A percentile compares a stretch with the other conserved stretches of the same genome.
These are phyloP conservation scores for Mycena vitilis DNA, from an alignment of 768 basidiomycete species.

Conservation along the genomic window DNA sequence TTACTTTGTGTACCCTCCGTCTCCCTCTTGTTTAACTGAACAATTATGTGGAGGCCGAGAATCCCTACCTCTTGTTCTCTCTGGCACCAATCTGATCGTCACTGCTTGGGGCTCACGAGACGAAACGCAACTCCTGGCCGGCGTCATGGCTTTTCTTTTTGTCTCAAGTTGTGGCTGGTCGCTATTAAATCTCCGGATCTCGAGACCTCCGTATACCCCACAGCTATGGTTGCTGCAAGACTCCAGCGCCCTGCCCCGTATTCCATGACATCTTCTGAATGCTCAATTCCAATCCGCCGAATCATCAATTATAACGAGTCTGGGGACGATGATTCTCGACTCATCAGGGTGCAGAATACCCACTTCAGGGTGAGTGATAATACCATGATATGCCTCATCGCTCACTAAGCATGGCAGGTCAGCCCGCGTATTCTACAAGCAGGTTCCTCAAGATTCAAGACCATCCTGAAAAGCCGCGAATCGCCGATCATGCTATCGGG, in stretches of 20 bases:
- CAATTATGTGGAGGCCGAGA: conserved; percentile 10
- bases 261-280: conserved; percentile 18
- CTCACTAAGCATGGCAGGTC: conserved; percentile 36
- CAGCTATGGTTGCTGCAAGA: conserved; percentile 15
- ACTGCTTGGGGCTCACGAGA: not conserved
- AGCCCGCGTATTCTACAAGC: conserved; percentile 8
- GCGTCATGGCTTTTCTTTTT: conserved; percentile 1
- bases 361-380: conserved; percentile 41
- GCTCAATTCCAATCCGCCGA: conserved; percentile 25
- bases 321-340: conserved; percentile 23
- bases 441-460: conserved; percentile 22
- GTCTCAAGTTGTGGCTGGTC: conserved; percentile 4
- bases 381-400: conserved; percentile 27
- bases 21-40: not conserved
- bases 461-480: conserved; percentile 29
- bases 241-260: conserved; percentile 22
- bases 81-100: conserved; percentile 14
- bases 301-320: conserved; percentile 13
- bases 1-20: not conserved
- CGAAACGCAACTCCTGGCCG: not conserved
- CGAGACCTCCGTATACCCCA: conserved; percentile 12
- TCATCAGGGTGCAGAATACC: conserved; percentile 34
- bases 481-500: conserved; percentile 53
- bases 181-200: conserved; percentile 25
- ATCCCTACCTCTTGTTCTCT: not conserved